Conservation (phyloP, 2,329 filamentous ascomycete species). For the Epichloe amarillans region DNA sequence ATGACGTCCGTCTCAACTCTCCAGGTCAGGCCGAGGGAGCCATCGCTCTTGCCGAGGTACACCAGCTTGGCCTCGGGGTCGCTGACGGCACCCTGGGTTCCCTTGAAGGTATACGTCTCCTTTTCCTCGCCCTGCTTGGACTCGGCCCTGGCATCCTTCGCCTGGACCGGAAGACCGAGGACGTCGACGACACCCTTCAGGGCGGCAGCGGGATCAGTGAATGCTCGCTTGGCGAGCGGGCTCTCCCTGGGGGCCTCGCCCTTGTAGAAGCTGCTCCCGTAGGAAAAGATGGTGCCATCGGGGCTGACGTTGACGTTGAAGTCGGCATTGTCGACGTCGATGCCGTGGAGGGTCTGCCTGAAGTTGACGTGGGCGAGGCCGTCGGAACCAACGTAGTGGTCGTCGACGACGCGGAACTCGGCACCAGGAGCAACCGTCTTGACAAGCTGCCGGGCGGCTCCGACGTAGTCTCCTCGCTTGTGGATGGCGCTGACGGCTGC, state of each 20-base stretch:
- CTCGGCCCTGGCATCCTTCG: background rate
- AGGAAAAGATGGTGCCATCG: conserved; percentile 44
- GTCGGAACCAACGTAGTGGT: conserved; percentile 41
- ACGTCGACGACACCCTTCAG: conserved; percentile 26
- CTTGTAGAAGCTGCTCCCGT: conserved; percentile 34
- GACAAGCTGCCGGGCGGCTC: conserved; percentile 30
- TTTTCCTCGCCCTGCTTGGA: conserved; percentile 14
- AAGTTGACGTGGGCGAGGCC: conserved; percentile 45
- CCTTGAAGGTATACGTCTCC: conserved; percentile 28
- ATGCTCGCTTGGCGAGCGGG: conserved; percentile 25
- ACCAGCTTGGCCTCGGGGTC: conserved; percentile 42
- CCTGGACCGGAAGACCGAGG: conserved; percentile 10
- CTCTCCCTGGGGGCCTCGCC: conserved; percentile 29
- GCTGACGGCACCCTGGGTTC: conserved; percentile 32
- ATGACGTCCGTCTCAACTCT: no score
- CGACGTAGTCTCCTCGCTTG: conserved; percentile 25
- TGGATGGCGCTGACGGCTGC: conserved; percentile 11
- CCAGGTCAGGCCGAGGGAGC: conserved; percentile 5
- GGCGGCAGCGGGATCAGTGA: conserved; percentile 29
- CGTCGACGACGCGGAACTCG: conserved; percentile 36
- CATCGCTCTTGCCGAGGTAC: conserved; percentile 37
- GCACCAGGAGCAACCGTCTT: conserved; percentile 22
- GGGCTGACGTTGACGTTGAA: conserved; percentile 45
- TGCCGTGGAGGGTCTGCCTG: conserved; percentile 42
- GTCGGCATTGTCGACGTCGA: conserved; percentile 48